These are phyloP conservation scores for Colletotrichum destructivum DNA, from an alignment of 2,329 filamentous ascomycete species.

Conservation along the genomic window DNA sequence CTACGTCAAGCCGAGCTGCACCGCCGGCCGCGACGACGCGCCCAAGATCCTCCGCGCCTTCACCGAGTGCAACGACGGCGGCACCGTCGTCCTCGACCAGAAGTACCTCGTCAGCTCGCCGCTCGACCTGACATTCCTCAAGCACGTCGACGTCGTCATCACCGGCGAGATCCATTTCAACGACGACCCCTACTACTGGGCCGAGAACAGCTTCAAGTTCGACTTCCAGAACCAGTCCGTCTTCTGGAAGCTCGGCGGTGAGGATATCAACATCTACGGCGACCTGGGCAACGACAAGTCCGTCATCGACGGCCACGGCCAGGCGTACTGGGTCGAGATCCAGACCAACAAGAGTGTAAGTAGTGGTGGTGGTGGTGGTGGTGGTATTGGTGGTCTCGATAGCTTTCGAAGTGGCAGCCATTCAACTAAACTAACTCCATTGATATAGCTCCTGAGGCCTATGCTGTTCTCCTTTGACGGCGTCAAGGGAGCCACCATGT, in stretches of 20 bases:
- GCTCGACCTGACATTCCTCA: conserved; percentile 75
- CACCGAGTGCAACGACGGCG: conserved; percentile 73
- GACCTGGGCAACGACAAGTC: conserved; percentile 53
- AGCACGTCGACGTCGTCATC: conserved; percentile 73
- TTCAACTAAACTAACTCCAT: too few relatives aligned
- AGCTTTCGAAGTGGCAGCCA: too few relatives aligned
- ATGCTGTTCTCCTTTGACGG: conserved; percentile 38
- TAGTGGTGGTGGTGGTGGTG: too few relatives aligned
- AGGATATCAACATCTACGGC: conserved; percentile 74
- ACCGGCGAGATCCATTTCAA: conserved; percentile 73
- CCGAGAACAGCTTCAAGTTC: conserved; percentile 74
- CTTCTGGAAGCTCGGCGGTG: conserved; percentile 51
- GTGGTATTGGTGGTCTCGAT: too few relatives aligned
- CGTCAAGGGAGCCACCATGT: conserved; percentile 29
- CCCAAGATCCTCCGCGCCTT: conserved; percentile 68
- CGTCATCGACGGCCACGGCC: conserved; percentile 73
- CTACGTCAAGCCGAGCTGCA: conserved; percentile 39
- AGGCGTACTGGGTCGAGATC: conserved; percentile 53
- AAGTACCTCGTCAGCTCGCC: conserved; percentile 75
- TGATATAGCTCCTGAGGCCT: conserved; percentile 22
- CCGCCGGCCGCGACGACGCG: conserved; percentile 47
- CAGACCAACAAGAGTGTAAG: conserved; percentile 38
- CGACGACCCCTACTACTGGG: conserved; percentile 79
- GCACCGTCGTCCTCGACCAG: conserved; percentile 72
- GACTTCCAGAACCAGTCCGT: conserved; percentile 75